These are phyloP conservation scores for Deinandra increscens DNA, from an alignment of 129 eudicot species.

Conservation along the genomic window DNA sequence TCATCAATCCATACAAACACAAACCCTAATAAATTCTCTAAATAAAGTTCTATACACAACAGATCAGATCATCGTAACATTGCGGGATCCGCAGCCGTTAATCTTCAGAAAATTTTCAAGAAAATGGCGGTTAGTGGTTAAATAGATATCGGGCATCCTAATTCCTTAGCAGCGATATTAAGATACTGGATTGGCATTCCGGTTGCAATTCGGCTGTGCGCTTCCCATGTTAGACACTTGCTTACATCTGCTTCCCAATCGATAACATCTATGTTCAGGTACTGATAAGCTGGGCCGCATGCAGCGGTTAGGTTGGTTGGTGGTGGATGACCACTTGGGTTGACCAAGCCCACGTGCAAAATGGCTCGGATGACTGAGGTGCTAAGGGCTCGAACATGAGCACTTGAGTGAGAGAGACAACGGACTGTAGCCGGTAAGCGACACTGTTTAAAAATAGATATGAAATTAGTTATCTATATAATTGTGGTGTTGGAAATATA, in stretches of 20 bases:
- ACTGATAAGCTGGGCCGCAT: constrained; percentile 41
- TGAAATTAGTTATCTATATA: neutral
- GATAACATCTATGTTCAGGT: constrained; percentile 42
- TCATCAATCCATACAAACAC: constrained; percentile 14
- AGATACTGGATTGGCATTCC: constrained; percentile 74
- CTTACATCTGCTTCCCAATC: constrained; percentile 82
- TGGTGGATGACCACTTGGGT: constrained; percentile 33
- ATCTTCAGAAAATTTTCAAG: constrained; percentile 3
- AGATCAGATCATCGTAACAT: constrained; percentile 16
- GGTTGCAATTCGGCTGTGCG: constrained; percentile 70
- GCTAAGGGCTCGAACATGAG: constrained; percentile 98
- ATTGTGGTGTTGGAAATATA: neutral
- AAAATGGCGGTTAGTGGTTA: constrained; percentile 3
- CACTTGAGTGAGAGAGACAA: constrained; percentile 91
- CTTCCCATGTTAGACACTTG: constrained; percentile 94
- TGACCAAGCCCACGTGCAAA: constrained; percentile 51
- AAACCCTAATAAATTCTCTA: neutral
- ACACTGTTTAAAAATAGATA: constrained; percentile 49
- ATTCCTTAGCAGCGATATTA: constrained; percentile 74
- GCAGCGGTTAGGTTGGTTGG: constrained; percentile 37
- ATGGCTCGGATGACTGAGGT: constrained; percentile 88
- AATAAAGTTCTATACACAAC: constrained; percentile 19
- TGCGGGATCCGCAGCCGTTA: neutral
- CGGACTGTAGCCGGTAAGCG: constrained; percentile 87
- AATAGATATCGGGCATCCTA: constrained; percentile 66